Base-by-base conservation (phyloP, 2,329 filamentous ascomycete genomes). In the Lachnellula arida region DNA sequence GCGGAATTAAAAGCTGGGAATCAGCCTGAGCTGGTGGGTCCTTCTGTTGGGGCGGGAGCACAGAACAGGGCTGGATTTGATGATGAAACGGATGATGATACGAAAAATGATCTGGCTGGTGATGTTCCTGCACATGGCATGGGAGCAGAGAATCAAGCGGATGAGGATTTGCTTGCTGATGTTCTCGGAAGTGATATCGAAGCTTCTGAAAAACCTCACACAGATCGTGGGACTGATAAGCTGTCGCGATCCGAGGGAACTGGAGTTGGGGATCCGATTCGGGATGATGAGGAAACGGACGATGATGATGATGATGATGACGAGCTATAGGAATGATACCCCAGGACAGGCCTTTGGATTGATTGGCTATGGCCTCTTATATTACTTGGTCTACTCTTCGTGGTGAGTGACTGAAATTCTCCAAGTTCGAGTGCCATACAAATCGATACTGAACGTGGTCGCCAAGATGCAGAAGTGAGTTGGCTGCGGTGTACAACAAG, bases 51-150 rank as follows among this genome's bases (percentile, higher is more conserved):
- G 32, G 47, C 34, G 39, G 9, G 28, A 17, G 2, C 42, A 8
- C 39, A 17, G n/a, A 43, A 53, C 23, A 42, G 43, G 14, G 34
- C 28, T 37, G 37, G 67, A 76, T 19, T 34, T 17, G 48, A 46
- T 19, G 49, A 48, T 12, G 42, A 46, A 22, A 40, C 34, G 15
- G 43, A 8, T 28, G 39, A 44, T 25, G 46, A 40, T 9, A 40
- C 22, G 19, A 35, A 4, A 19, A 22, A 44, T 25, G 46, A 46
- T 9, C 19, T 32, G 34, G 50, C 51, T 43, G 37, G 9, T 32
- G 49, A 11, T 44, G 19, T 23, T 14, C 19, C 22, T 12, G 19
- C 15, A 25, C 43, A 28, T 28, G n/a, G 15, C 49, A 15, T 17
- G 32, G 12, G 11, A 9, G 14, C 8, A 46, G 22, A 51, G 15